These are phyloP conservation scores for Linnemannia exigua DNA, from an alignment of 192 early-diverging fungal genomes.

Conservation along the genomic window DNA sequence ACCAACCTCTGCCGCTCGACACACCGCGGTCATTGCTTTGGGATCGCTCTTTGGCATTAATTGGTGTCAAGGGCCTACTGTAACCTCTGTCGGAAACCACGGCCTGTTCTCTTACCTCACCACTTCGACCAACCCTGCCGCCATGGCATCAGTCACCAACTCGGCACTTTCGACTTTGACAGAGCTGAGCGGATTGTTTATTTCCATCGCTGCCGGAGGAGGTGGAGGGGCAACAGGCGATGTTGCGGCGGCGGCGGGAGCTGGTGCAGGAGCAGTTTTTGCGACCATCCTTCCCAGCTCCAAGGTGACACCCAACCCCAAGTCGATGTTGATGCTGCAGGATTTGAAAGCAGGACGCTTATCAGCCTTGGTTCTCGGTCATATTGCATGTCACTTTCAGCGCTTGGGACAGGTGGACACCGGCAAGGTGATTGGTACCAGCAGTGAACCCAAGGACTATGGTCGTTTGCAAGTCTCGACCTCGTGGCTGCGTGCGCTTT, in stretches of 20 bases:
- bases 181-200: conserved; percentile 40
- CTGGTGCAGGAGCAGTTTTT: neutral
- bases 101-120: conserved; percentile 49
- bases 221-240: neutral
- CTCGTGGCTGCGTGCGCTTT: conserved; percentile 65
- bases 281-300: conserved; percentile 29
- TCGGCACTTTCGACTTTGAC: conserved; percentile 34
- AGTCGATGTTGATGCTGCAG: conserved; percentile 45
- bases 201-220: conserved; percentile 15
- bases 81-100: conserved; percentile 34
- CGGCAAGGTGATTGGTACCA: conserved; percentile 43
- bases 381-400: conserved; percentile 40
- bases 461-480: conserved; percentile 59
- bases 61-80: conserved; percentile 36
- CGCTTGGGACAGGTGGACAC: conserved; percentile 36
- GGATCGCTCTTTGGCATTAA: conserved; percentile 44
- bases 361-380: conserved; percentile 59
- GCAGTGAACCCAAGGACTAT: conserved; percentile 66
- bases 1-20: conserved; percentile 49
- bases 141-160: conserved; percentile 38
- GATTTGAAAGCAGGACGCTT: conserved; percentile 66
- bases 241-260: neutral
- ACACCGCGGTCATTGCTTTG: conserved; percentile 46
- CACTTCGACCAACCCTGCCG: conserved; percentile 9
- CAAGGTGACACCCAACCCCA: conserved; percentile 29